Evolutionary conservation across 1,139 yeast species (phyloP).

Genomic region (Kluyveromyces sp.): DNA sequence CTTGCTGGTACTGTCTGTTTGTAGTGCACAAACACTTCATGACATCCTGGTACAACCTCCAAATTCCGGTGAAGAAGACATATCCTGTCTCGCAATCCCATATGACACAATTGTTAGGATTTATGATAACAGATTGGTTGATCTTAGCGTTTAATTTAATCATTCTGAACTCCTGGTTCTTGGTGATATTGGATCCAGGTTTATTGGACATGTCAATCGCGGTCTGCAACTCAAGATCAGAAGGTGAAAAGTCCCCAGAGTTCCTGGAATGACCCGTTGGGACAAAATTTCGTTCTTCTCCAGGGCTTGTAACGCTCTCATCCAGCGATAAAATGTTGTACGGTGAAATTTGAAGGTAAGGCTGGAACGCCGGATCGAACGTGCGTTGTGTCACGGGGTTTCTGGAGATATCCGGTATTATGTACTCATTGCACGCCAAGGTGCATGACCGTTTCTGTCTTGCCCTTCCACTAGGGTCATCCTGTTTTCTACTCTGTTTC

Average conservation of each 20-base stretch:
- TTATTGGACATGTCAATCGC: not conserved
- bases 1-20: constrained; percentile 3
- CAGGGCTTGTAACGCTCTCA: not conserved
- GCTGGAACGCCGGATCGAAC: constrained; percentile 3
- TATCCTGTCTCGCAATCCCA: constrained; percentile 89
- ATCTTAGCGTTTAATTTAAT: constrained; percentile 22
- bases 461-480: not conserved
- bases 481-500: not conserved
- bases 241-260: not conserved
- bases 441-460: not conserved
- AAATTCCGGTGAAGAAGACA: constrained; percentile 84
- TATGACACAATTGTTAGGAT: constrained; percentile 52
- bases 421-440: constrained; percentile 18
- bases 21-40: constrained; percentile 16
- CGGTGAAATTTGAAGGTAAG: constrained; percentile 3
- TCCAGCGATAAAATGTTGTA: constrained; percentile 3
- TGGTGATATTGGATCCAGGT: constrained; percentile 13
- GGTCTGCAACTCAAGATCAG: not conserved
- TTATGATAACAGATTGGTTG: constrained; percentile 18
- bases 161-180: constrained; percentile 30
- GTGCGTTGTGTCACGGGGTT: constrained; percentile 4
- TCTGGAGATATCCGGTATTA: constrained; percentile 20
- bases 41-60: constrained; percentile 49
- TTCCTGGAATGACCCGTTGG: not conserved
- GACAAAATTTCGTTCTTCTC: not conserved